These are phyloP conservation scores for Oryza brachyantha DNA, from an alignment of 176 grass and related monocot species.

Conservation along the genomic window DNA sequence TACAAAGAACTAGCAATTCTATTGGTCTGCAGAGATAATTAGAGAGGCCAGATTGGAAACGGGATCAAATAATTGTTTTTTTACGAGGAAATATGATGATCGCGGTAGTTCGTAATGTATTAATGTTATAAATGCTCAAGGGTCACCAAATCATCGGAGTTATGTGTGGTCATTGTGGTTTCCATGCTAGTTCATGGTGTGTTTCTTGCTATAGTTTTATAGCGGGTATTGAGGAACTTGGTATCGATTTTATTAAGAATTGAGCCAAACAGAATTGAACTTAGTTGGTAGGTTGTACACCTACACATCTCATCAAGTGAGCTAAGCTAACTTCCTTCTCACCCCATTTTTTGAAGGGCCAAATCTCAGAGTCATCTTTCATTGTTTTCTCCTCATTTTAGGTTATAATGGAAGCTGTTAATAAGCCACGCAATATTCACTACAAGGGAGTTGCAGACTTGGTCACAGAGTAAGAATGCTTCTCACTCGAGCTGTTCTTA, in stretches of 20 bases:
- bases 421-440: slow-evolving; percentile 82
- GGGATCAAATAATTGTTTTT: neutral
- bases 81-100: neutral
- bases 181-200: neutral
- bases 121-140: slow-evolving; percentile 2
- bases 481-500: too few species aligned
- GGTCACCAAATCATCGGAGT: neutral
- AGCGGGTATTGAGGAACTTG: neutral
- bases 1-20: neutral
- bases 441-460: slow-evolving; percentile 92
- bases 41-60: neutral
- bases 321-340: neutral
- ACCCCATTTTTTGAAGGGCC: neutral
- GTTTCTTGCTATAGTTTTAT: neutral
- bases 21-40: neutral
- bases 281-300: neutral
- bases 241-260: neutral
- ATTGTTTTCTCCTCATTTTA: slow-evolving; percentile 21
- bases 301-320: neutral
- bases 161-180: neutral
- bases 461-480: slow-evolving; percentile 86
- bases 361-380: neutral
- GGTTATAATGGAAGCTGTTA: slow-evolving; percentile 96
- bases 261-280: neutral
- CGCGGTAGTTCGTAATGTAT: neutral